Evolutionary conservation across 148 eudicot genomes (phyloP), one percentile per base, ranked within the genome.

Genomic region (Suaeda aralocaspica): DNA sequence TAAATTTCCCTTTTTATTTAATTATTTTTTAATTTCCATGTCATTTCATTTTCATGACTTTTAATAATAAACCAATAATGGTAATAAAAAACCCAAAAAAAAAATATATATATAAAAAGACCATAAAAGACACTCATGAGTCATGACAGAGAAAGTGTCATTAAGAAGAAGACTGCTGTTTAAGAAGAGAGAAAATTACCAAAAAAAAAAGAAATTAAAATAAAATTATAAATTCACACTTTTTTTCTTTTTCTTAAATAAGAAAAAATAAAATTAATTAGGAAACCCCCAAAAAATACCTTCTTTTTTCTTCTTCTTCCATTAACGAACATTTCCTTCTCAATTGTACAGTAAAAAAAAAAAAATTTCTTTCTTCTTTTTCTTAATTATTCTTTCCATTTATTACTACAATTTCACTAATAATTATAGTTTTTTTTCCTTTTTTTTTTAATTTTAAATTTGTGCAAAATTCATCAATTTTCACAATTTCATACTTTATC

Each of bases 221-320:
- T 4, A 60, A 15, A 15, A 6, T 12, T 10, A 46, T 6, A n/a
- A 49, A 49, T 49, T 49, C 53, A 49, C 53, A 49, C 53, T 49
- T 8, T 16, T 49, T 16, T 16, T 49, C 16, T 42, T 42, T 0
- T 5, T 2, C 16, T 14, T 1, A 1, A 13, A 11, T 11, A 46
- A 46, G 5, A 36, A 8, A 8, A 36, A 36, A 36, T 4, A 3
- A 3, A 36, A 36, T 36, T 3, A 36, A 36, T 8, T 8, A 36
- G 41, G 41, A 36, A 36, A 36, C 4, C n/a, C n/a, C n/a, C 4
- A 36, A 36, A 36, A 36, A 8, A 36, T 4, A 36, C 41, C 4
- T 57, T 50, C 62, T 65, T 75, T 71, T 78, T 41, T 30, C 70
- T n/a, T 21, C 30, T 41, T 45, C 77, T 68, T 29, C 70, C 82